A percentile compares a stretch with the other conserved stretches of the same genome.
phyloP scores from a whole-genome alignment of 2,329 filamentous ascomycete genomes.

The Talaromyces atroroseus region DNA sequence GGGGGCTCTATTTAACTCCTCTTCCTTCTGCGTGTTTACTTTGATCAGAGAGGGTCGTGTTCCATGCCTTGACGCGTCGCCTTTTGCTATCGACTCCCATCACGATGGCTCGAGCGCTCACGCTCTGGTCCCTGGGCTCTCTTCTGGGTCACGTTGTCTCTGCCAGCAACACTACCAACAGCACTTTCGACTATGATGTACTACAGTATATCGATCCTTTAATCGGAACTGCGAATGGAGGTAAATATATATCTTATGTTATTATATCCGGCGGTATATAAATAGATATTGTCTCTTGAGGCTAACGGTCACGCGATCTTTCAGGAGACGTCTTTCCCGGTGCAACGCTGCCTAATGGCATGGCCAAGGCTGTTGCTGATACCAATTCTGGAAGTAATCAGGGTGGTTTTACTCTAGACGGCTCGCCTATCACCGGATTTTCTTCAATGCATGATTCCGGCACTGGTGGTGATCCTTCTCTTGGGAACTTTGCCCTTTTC shows the following conservation, averaged over 20 bases:
- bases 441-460: slow-evolving; percentile 47
- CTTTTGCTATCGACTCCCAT: background rate
- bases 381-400: slow-evolving; percentile 48
- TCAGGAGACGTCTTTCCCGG: slow-evolving; percentile 54
- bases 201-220: slow-evolving; percentile 47
- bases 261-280: background rate
- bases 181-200: slow-evolving; percentile 33
- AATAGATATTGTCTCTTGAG: background rate
- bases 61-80: slow-evolving; percentile 1
- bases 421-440: slow-evolving; percentile 48
- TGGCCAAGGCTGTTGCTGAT: slow-evolving; percentile 54
- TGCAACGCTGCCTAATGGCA: slow-evolving; percentile 50
- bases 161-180: slow-evolving; percentile 9
- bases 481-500: slow-evolving; percentile 70
- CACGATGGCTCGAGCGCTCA: slow-evolving; percentile 11
- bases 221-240: slow-evolving; percentile 50
- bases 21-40: background rate
- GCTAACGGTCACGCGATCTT: background rate
- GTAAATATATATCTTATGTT: slow-evolving; percentile 17
- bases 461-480: slow-evolving; percentile 51
- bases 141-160: slow-evolving; percentile 12
- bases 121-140: slow-evolving; percentile 11
- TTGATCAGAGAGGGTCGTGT: background rate
- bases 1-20: background rate
- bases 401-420: slow-evolving; percentile 52